Conservation (phyloP, 2,329 filamentous ascomycete species). For the Botryotinia calthae region DNA sequence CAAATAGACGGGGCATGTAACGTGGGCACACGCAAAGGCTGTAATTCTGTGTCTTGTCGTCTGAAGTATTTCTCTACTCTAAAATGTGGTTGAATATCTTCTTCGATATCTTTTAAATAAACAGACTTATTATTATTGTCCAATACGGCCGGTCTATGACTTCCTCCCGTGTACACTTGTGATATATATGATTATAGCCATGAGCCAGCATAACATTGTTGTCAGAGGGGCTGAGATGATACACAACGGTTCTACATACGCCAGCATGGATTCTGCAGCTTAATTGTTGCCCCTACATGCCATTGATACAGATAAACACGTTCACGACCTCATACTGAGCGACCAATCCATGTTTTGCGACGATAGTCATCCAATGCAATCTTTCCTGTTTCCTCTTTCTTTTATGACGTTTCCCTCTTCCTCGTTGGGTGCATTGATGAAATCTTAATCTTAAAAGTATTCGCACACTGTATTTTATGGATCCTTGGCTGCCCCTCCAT, state of each 20-base stretch:
- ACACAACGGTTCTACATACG: not conserved
- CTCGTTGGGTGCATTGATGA: not conserved
- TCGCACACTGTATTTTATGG: constrained; percentile 13
- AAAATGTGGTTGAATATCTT: not conserved
- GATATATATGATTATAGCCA: not conserved
- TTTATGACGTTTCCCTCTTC: not conserved
- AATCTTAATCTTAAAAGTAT: not conserved
- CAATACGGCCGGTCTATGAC: not conserved
- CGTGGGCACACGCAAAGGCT: constrained; percentile 21
- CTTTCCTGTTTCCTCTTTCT: not conserved
- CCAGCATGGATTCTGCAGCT: not conserved
- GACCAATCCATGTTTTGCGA: not conserved
- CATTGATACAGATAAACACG: not conserved
- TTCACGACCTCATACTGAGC: not conserved
- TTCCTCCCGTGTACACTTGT: not conserved
- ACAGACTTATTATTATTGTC: not conserved
- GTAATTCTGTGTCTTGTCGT: constrained; percentile 3
- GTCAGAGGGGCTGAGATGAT: not conserved
- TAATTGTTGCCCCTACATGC: not conserved
- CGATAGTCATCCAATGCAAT: no score
- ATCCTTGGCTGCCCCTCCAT: constrained; percentile 21
- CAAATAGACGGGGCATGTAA: constrained; percentile 41
- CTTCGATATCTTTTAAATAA: not conserved
- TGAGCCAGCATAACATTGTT: not conserved
- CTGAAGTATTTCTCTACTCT: not conserved